Conservation (phyloP, 2,329 filamentous ascomycete species). For the Metarhizium guizhouense region DNA sequence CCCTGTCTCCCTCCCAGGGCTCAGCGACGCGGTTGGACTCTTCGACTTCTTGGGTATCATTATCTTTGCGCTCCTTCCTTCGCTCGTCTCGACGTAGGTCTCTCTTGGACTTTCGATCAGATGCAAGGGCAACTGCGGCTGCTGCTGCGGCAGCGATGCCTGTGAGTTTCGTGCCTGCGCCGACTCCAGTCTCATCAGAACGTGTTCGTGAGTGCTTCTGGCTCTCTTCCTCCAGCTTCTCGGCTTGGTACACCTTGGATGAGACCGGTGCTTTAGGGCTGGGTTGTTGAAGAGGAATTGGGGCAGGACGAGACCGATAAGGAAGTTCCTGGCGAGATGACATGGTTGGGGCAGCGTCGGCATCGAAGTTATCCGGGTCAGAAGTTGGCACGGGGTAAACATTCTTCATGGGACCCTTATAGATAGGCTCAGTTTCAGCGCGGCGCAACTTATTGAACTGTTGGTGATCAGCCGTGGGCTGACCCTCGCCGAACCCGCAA, state of each 20-base stretch:
- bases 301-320: constrained; percentile 40
- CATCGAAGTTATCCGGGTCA: constrained; percentile 56
- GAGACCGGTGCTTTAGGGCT: constrained; percentile 69
- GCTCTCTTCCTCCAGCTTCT: constrained; percentile 27
- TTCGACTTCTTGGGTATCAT: constrained; percentile 9
- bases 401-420: constrained; percentile 40
- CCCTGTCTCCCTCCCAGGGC: constrained; percentile 11
- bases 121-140: constrained; percentile 28
- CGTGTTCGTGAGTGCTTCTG: constrained; percentile 19
- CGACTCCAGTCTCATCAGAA: constrained; percentile 30
- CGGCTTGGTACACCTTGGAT: constrained; percentile 54
- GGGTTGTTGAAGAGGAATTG: constrained; percentile 73
- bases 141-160: constrained; percentile 40
- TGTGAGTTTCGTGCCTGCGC: constrained; percentile 33
- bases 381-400: constrained; percentile 59
- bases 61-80: constrained; percentile 11
- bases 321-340: constrained; percentile 31
- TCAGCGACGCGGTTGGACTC: constrained; percentile 1
- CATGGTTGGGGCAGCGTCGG: constrained; percentile 38
- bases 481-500: constrained; percentile 41
- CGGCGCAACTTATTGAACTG: constrained; percentile 13
- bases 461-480: constrained; percentile 16
- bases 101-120: constrained; percentile 14
- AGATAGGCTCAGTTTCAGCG: constrained; percentile 13
- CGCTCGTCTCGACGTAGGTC: constrained; percentile 12